Evolutionary conservation across 768 basidiomycete species (phyloP).

Genomic region (Tylopilus sp.): DNA sequence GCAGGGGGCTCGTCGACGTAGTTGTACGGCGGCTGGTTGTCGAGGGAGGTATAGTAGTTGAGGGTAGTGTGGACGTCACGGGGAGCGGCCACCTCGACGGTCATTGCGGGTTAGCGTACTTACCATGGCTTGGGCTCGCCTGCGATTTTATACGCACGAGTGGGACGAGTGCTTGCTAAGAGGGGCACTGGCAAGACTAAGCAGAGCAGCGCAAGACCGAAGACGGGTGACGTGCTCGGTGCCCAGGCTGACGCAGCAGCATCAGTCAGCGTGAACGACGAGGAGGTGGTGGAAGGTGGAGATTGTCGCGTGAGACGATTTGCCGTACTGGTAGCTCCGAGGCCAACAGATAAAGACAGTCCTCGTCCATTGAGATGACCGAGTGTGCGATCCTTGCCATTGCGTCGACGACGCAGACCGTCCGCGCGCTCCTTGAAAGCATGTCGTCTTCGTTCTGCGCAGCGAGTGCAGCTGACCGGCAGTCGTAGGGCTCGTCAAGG

Average conservation of each 20-base stretch:
- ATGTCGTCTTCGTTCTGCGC: conserved; percentile 6
- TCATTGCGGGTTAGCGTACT: conserved; percentile 7
- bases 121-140: neutral
- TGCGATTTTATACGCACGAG: conserved; percentile 9
- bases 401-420: conserved; percentile 19
- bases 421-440: conserved; percentile 24
- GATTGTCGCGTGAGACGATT: neutral
- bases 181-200: neutral
- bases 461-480: conserved; percentile 15
- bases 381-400: conserved; percentile 28
- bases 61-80: conserved; percentile 37
- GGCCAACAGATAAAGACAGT: neutral
- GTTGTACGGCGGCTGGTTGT: conserved; percentile 32
- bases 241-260: conserved; percentile 9
- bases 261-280: conserved; percentile 5
- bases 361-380: conserved; percentile 1
- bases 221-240: conserved; percentile 11
- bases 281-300: neutral
- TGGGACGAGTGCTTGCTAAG: neutral
- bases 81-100: conserved; percentile 25
- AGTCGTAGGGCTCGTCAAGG: conserved; percentile 22
- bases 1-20: conserved; percentile 31
- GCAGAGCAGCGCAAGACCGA: neutral
- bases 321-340: too few relatives aligned
- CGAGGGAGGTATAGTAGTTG: conserved; percentile 33